A percentile compares a stretch with the other conserved stretches of the same genome.
Conservation (phyloP, 805 yeast genomes). For the Monosporozyma aquatica region DNA sequence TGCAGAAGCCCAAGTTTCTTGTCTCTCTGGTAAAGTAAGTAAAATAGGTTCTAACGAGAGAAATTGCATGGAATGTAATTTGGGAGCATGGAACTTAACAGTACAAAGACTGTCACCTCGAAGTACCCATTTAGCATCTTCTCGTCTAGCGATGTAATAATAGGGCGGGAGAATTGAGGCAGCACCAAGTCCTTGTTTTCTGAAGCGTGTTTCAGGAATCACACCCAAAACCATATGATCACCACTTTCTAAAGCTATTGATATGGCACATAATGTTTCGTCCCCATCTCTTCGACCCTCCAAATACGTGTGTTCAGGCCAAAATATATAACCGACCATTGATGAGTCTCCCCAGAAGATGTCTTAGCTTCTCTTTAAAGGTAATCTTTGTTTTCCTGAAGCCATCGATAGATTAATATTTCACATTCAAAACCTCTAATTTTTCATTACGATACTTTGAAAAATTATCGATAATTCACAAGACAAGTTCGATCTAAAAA, state of each 20-base stretch:
- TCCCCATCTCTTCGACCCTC: constrained; percentile 1
- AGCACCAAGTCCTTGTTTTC: background rate
- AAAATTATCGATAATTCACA: too few species aligned
- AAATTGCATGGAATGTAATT: constrained; percentile 61
- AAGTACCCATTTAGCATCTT: constrained; percentile 6
- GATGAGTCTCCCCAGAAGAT: too few species aligned
- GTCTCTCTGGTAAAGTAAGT: constrained; percentile 39
- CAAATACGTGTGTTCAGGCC: constrained; percentile 15
- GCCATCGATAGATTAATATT: too few species aligned
- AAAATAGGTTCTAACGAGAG: constrained; percentile 66
- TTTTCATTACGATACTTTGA: too few species aligned
- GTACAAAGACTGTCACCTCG: constrained; percentile 11
- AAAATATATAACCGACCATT: constrained; percentile 18
- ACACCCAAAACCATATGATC: constrained; percentile 20
- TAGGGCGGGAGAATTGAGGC: constrained; percentile 9
- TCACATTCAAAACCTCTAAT: too few species aligned
- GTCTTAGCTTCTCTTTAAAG: too few species aligned
- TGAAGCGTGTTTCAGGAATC: constrained; percentile 1
- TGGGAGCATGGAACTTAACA: constrained; percentile 65
- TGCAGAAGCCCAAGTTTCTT: constrained; percentile 1
- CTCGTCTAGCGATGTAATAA: constrained; percentile 7
- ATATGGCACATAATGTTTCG: constrained; percentile 9
- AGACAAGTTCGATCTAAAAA: too few species aligned
- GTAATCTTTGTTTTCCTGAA: too few species aligned
- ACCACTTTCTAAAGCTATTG: constrained; percentile 12